Evolutionary conservation across 345 rosid species (phyloP).

Genomic region (Gossypium raimondii): DNA sequence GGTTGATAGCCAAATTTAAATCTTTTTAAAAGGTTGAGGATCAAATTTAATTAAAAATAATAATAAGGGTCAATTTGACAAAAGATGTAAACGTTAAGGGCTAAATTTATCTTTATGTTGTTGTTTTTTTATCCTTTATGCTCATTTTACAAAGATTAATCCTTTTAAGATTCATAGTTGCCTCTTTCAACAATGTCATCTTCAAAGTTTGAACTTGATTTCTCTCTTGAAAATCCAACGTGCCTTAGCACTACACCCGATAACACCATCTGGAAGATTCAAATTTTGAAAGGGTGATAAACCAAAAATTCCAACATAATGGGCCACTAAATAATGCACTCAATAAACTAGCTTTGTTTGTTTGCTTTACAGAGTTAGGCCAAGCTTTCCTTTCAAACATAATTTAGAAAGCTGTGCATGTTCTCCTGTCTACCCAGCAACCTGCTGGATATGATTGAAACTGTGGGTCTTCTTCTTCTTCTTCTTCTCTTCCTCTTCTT

Average conservation of each 20-base stretch:
- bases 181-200: no score
- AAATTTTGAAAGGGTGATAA: neutral
- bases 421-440: neutral
- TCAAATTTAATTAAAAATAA: no score
- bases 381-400: neutral
- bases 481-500: neutral
- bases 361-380: neutral
- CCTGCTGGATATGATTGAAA: neutral
- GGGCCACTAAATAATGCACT: neutral
- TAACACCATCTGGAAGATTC: neutral
- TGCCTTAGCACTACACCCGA: neutral
- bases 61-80: no score
- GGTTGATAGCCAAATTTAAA: no score
- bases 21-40: no score
- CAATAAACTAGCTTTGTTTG: neutral
- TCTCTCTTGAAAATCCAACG: no score
- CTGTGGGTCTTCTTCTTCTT: neutral
- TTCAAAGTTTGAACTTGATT: no score
- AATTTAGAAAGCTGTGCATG: neutral
- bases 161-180: accelerated
- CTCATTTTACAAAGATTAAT: no score
- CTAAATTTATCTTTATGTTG: no score
- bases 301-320: neutral
- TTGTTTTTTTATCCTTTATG: no score
- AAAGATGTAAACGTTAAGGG: no score